phyloP scores from a whole-genome alignment of 805 yeast species.

The Suhomyces faveliae region DNA sequence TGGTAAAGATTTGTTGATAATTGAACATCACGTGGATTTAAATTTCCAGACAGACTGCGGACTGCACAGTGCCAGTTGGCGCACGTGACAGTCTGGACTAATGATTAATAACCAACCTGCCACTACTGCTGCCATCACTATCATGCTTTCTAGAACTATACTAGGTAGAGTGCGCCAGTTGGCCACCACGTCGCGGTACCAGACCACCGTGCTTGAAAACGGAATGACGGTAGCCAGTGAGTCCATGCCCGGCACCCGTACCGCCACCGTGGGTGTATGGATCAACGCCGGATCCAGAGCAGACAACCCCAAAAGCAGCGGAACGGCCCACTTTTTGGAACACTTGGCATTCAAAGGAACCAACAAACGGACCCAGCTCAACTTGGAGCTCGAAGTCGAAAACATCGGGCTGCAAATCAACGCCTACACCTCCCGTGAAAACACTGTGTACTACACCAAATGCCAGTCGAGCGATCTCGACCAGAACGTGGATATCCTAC shows the following conservation, averaged over 20 bases:
- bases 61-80: neutral
- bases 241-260: conserved; percentile 76
- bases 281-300: conserved; percentile 98
- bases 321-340: conserved; percentile 97
- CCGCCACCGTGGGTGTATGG: conserved; percentile 98
- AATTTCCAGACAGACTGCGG: neutral
- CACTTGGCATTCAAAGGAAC: conserved; percentile 98
- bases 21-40: neutral
- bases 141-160: neutral
- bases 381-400: conserved; percentile 89
- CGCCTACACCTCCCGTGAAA: conserved; percentile 98
- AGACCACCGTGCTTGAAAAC: conserved; percentile 76
- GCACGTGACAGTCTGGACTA: neutral
- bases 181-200: conserved; percentile 16
- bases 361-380: conserved; percentile 69
- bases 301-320: conserved; percentile 79
- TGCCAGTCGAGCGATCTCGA: conserved; percentile 79
- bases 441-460: conserved; percentile 95
- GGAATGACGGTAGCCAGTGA: conserved; percentile 96
- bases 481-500: conserved; percentile 78
- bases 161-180: conserved; percentile 3
- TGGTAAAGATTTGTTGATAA: neutral
- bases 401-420: conserved; percentile 95
- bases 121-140: neutral
- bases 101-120: neutral